These are phyloP conservation scores for Penicillium sp. DNA, from an alignment of 2,329 filamentous ascomycete genomes.

Conservation along the genomic window DNA sequence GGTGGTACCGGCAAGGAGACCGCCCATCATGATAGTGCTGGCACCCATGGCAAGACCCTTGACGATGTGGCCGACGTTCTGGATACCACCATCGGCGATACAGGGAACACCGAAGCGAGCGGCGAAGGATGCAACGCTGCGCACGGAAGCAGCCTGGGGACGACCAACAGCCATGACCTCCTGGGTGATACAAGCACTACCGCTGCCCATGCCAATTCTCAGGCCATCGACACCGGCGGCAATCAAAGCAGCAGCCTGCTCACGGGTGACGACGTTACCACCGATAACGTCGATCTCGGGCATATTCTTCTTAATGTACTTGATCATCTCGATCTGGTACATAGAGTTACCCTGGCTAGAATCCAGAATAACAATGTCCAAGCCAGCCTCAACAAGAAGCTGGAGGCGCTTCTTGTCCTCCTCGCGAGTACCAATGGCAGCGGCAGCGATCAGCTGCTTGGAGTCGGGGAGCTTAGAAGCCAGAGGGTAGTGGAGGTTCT, in stretches of 20 bases:
- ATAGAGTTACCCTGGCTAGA: slow-evolving; percentile 97
- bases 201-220: slow-evolving; percentile 97
- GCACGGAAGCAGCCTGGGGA: slow-evolving; percentile 90
- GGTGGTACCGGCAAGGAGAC: slow-evolving; percentile 92
- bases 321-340: slow-evolving; percentile 98
- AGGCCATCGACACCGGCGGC: slow-evolving; percentile 93
- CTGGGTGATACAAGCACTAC: slow-evolving; percentile 97
- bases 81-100: slow-evolving; percentile 95
- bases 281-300: slow-evolving; percentile 90
- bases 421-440: slow-evolving; percentile 90
- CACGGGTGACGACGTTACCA: slow-evolving; percentile 96
- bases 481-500: slow-evolving; percentile 95
- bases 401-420: slow-evolving; percentile 85
- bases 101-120: slow-evolving; percentile 93
- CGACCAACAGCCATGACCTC: slow-evolving; percentile 99
- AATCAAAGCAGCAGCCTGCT: slow-evolving; percentile 90
- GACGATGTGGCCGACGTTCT: slow-evolving; percentile 98
- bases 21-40: slow-evolving; percentile 98
- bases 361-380: slow-evolving; percentile 94
- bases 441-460: slow-evolving; percentile 95
- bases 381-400: slow-evolving; percentile 87
- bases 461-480: slow-evolving; percentile 95
- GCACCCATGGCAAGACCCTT: slow-evolving; percentile 95
- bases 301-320: slow-evolving; percentile 86
- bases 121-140: slow-evolving; percentile 85